phyloP scores from a whole-genome alignment of 345 rosid species.

The Excoecaria agallocha region DNA sequence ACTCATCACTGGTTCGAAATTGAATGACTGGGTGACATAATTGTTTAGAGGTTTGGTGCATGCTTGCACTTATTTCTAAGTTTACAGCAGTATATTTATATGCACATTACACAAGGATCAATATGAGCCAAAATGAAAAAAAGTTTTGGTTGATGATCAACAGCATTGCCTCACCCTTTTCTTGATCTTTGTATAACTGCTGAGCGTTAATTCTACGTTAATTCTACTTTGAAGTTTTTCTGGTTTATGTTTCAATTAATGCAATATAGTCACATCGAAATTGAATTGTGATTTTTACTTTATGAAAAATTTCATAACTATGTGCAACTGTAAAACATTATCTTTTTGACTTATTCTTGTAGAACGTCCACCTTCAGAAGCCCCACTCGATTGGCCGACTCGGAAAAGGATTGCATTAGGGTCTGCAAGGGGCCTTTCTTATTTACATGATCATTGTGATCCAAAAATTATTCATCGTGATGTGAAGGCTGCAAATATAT shows the following conservation, averaged over 20 bases:
- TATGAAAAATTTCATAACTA: not conserved
- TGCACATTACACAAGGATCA: not conserved
- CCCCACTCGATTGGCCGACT: constrained; percentile 31
- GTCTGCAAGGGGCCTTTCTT: constrained; percentile 32
- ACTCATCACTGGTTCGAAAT: not conserved
- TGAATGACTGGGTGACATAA: not conserved
- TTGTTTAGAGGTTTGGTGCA: not conserved
- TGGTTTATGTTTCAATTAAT: not conserved
- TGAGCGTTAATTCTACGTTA: constrained; percentile 7
- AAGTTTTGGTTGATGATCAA: not conserved
- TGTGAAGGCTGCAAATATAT: constrained; percentile 33
- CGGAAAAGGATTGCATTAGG: constrained; percentile 31
- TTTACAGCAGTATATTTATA: not conserved
- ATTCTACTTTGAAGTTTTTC: too few relatives aligned
- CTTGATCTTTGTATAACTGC: not conserved
- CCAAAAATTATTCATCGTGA: constrained; percentile 35
- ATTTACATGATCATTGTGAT: constrained; percentile 34
- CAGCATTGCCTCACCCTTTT: not conserved
- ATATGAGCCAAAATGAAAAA: not conserved
- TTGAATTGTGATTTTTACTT: not conserved
- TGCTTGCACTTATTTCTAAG: not conserved
- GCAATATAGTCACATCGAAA: not conserved
- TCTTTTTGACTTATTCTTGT: constrained; percentile 9
- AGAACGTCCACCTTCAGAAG: constrained; percentile 26
- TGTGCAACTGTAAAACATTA: not conserved